phyloP scores from a whole-genome alignment of 169 alveolate genomes.

The Plasmodium vivax region DNA sequence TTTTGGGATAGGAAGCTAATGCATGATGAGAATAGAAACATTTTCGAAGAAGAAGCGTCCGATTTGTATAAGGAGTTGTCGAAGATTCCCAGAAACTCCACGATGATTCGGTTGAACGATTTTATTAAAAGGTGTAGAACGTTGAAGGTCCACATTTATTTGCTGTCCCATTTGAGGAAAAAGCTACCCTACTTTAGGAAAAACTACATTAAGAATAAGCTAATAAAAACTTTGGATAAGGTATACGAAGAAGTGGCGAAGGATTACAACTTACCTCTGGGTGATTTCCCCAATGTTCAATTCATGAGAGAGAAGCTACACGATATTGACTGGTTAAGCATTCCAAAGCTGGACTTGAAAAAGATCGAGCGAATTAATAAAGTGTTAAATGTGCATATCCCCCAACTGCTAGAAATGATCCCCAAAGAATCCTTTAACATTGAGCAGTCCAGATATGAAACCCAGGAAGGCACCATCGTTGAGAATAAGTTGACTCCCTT shows the following conservation, averaged over 20 bases:
- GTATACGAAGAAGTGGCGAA: conserved; percentile 70
- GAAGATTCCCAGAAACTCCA: conserved; percentile 82
- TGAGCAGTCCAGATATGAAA: conserved; percentile 15
- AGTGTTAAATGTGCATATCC: conserved; percentile 72
- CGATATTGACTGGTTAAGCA: conserved; percentile 68
- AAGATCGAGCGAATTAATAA: conserved; percentile 71
- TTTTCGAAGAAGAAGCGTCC: conserved; percentile 85
- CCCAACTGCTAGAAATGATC: conserved; percentile 75
- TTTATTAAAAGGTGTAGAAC: conserved; percentile 83
- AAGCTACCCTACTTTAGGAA: conserved; percentile 72
- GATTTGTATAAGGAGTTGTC: conserved; percentile 83
- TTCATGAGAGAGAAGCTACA: conserved; percentile 61
- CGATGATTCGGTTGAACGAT: conserved; percentile 79
- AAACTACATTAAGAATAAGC: conserved; percentile 18
- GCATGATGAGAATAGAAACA: conserved; percentile 81
- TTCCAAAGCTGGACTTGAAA: conserved; percentile 76
- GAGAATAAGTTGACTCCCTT: conserved; percentile 67
- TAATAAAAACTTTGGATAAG: conserved; percentile 41
- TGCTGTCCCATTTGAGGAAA: conserved; percentile 62
- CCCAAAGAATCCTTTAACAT: conserved; percentile 71
- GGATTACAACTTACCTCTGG: conserved; percentile 70
- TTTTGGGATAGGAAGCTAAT: conserved; percentile 84
- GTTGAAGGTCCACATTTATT: conserved; percentile 72
- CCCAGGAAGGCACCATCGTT: conserved; percentile 60
- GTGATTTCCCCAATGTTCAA: conserved; percentile 75